phyloP scores from a whole-genome alignment of 1,284 basidiomycete species.

The Cutaneotrichosporon dermatis region DNA sequence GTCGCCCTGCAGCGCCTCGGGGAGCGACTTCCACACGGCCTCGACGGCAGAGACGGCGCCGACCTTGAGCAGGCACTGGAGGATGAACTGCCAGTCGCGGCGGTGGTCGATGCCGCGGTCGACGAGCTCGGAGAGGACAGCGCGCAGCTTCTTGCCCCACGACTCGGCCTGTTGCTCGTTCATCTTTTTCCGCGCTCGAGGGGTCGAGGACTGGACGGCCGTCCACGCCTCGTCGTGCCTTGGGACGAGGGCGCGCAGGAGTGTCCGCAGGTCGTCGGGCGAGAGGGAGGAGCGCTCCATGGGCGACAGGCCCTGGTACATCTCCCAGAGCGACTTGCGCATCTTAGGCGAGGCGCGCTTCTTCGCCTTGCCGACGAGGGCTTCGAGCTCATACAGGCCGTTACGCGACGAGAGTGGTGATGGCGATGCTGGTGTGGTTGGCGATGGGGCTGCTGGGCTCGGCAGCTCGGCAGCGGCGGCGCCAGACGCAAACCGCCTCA shows the following conservation, averaged over 20 bases:
- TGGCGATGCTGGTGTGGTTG: neutral
- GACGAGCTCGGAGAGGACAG: slow-evolving; percentile 13
- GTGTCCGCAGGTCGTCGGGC: neutral
- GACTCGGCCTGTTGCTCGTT: neutral
- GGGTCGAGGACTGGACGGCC: neutral
- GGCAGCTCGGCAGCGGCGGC: slow-evolving; percentile 1
- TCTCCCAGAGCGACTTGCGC: neutral
- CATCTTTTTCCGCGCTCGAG: neutral
- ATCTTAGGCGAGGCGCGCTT: neutral
- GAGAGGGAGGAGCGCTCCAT: slow-evolving; percentile 7
- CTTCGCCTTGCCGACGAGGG: neutral
- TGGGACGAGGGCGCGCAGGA: slow-evolving; percentile 16
- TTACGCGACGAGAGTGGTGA: no score
- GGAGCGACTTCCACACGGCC: slow-evolving; percentile 7
- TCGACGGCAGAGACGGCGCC: slow-evolving; percentile 11
- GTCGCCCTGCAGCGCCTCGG: slow-evolving; percentile 4
- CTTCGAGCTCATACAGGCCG: neutral
- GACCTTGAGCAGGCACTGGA: slow-evolving; percentile 8
- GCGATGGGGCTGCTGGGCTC: neutral
- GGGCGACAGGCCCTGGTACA: slow-evolving; percentile 5
- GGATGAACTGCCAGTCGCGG: slow-evolving; percentile 16
- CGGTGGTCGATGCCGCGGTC: slow-evolving; percentile 2
- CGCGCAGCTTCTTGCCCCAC: slow-evolving; percentile 10
- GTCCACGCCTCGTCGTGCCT: slow-evolving; percentile 10
- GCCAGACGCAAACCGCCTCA: slow-evolving; percentile 2